Base-by-base conservation (phyloP, 495 filamentous ascomycete genomes). In the Tuber umbilicatum region DNA sequence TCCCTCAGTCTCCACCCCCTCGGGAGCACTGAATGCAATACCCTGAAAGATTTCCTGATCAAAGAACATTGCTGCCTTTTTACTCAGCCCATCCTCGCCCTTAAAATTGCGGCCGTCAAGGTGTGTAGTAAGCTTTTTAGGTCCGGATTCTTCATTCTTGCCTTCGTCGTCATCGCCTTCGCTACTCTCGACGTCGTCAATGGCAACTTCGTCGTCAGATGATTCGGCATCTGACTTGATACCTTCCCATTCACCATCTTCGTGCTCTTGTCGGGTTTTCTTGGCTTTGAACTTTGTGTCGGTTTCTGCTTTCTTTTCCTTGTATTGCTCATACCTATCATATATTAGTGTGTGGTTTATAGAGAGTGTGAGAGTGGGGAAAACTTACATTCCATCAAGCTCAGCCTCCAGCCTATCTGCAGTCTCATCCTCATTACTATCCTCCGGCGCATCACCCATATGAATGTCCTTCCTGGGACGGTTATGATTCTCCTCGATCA, bases 41-140 rank as follows among this genome's bases (percentile, higher is more conserved):
- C 88, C 91, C 77, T 93, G 90, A 85, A 99, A 98, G 73, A 98
- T 91, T 76, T 97, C 96, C 80, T 98, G 96, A 75, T 91, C 91
- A 81, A 99, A 99, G 85, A 99, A 99, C 70, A 91, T 85, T 10
- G 89, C 86, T 27, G 95, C 95, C 73, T 91, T 89, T 82, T 92
- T 94, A 14, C 93, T 94, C 14, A 99, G 86, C 7, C 87, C 88
- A 16, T 84, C 85, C 39, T 84, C 77, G 6, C 83, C 79, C 70
- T 85, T 86, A 42, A 78, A 83, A 40, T 85, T 81, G 27, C 82
- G 80, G 40, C 83, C 83, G 69, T 89, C 85, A 43, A 92, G 82
- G 73, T 89, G 86, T 16, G 83, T 88, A 70, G 88, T 79, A 64
- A 89, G 85, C 17, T 70, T 76, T 42, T 84, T 82, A 64, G 85